Conservation (phyloP, 352 stramenopile species). For the Pythium rhizo-oryzae region DNA sequence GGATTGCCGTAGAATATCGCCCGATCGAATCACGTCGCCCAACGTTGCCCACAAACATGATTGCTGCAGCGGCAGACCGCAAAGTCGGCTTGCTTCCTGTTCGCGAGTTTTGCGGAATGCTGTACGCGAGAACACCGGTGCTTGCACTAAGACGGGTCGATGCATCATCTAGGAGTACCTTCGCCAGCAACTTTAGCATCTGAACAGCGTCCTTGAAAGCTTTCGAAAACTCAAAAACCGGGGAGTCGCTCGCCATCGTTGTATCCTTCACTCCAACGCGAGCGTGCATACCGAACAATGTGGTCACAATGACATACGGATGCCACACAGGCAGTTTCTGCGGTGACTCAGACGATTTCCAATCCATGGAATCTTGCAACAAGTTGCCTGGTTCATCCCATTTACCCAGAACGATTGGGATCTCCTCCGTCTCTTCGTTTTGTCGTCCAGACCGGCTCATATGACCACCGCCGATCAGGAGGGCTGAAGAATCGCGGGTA, state of each 20-base stretch:
- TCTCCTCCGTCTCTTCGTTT: slow-evolving; percentile 45
- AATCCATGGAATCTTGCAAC: slow-evolving; percentile 75
- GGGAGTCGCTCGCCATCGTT: slow-evolving; percentile 60
- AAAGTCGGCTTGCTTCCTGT: slow-evolving; percentile 3
- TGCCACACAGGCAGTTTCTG: slow-evolving; percentile 87
- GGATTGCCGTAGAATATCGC: slow-evolving; percentile 71
- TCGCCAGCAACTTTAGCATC: slow-evolving; percentile 80
- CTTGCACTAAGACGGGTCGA: slow-evolving; percentile 61
- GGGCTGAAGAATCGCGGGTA: slow-evolving; percentile 75
- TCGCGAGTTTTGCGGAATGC: slow-evolving; percentile 27
- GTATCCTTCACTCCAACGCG: slow-evolving; percentile 81
- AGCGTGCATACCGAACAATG: slow-evolving; percentile 84
- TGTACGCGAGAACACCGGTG: slow-evolving; percentile 63
- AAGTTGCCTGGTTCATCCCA: slow-evolving; percentile 80
- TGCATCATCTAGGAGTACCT: slow-evolving; percentile 67
- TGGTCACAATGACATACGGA: slow-evolving; percentile 82
- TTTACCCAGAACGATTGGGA: slow-evolving; percentile 76
- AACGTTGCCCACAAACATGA: slow-evolving; percentile 25
- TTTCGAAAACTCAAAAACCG: slow-evolving; percentile 65
- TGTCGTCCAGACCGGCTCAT: slow-evolving; percentile 21
- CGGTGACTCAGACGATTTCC: slow-evolving; percentile 65
- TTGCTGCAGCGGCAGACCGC: slow-evolving; percentile 3
- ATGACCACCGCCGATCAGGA: slow-evolving; percentile 70
- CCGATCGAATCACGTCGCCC: slow-evolving; percentile 54
- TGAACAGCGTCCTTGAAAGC: slow-evolving; percentile 82